These are phyloP conservation scores for Didymella exigua DNA, from an alignment of 2,329 filamentous ascomycete genomes.

Conservation along the genomic window DNA sequence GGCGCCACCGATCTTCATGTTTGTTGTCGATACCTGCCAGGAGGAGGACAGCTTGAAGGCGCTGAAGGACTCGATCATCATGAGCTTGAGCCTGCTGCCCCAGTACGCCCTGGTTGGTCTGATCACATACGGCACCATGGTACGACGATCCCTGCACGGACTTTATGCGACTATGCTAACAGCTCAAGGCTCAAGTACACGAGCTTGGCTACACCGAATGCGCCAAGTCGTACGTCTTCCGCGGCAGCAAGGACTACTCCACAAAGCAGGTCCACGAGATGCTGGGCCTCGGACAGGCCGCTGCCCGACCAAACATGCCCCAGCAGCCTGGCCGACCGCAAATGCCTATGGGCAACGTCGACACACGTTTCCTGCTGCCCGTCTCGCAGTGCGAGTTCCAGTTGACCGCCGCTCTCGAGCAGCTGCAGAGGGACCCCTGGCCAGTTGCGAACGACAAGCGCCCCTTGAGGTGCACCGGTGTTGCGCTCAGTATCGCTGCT, in stretches of 20 bases:
- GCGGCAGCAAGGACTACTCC: conserved; percentile 96
- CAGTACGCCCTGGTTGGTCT: conserved; percentile 82
- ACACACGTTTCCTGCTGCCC: conserved; percentile 88
- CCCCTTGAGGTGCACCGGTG: conserved; percentile 88
- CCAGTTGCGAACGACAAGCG: conserved; percentile 93
- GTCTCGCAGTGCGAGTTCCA: conserved; percentile 97
- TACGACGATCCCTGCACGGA: conserved; percentile 44
- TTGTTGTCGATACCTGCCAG: conserved; percentile 87
- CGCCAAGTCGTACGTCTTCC: conserved; percentile 97
- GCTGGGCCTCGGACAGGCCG: conserved; percentile 79
- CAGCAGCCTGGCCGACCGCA: conserved; percentile 75
- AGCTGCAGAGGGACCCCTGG: conserved; percentile 96
- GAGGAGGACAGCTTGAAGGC: conserved; percentile 84
- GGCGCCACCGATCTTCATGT: conserved; percentile 84
- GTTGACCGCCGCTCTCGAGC: conserved; percentile 92
- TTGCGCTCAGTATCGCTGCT: conserved; percentile 93
- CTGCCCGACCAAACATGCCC: conserved; percentile 71
- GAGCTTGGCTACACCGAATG: conserved; percentile 98
- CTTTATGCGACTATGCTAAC: conserved; percentile 20
- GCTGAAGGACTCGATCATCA: conserved; percentile 83
- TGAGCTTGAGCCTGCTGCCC: conserved; percentile 81
- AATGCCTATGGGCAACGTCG: conserved; percentile 73
- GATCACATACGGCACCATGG: conserved; percentile 93
- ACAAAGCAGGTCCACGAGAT: conserved; percentile 99
- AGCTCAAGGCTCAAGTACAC: conserved; percentile 80